Percentiles rank a stretch among this genome's conserved stretches.
These are phyloP conservation scores for Pseudotsuga menziesii DNA, from an alignment of 75 land plant genomes.

Conservation along the genomic window DNA sequence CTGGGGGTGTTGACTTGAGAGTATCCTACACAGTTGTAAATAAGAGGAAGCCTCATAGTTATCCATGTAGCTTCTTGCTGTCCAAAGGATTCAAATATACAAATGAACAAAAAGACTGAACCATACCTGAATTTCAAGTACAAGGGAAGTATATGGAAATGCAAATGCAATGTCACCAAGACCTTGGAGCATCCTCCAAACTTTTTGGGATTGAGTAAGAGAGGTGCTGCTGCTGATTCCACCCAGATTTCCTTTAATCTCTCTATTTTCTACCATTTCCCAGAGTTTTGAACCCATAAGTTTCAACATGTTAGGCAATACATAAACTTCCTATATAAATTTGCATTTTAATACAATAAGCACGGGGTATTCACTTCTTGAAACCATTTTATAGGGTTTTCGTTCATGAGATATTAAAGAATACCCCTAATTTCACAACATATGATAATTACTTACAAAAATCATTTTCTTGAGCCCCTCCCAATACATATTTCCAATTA, in stretches of 20 bases:
- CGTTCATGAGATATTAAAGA: too few species aligned
- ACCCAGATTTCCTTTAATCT: conserved; percentile 1
- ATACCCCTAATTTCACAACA: too few species aligned
- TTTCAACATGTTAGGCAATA: not conserved
- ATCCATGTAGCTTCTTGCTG: not conserved
- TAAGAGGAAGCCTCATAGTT: not conserved
- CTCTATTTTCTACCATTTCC: not conserved
- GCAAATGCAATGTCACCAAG: conserved; percentile 42
- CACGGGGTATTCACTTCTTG: too few species aligned
- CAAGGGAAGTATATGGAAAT: conserved; percentile 30
- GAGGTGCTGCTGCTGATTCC: not conserved
- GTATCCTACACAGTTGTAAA: conserved; percentile 13
- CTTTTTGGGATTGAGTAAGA: conserved; percentile 6
- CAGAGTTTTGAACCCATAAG: not conserved
- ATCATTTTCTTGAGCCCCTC: too few species aligned
- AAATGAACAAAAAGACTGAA: not conserved
- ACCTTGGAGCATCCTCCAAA: conserved; percentile 25
- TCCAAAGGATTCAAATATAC: not conserved
- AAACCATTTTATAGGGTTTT: too few species aligned
- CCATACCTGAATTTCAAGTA: conserved; percentile 36
- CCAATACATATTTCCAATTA: too few species aligned
- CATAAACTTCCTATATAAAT: not conserved
- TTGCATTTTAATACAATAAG: too few species aligned
- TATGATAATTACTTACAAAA: too few species aligned
- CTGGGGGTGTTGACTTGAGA: conserved; percentile 18